Base-by-base conservation (phyloP, 345 rosid genomes). In the Rubroshorea leprosula region DNA sequence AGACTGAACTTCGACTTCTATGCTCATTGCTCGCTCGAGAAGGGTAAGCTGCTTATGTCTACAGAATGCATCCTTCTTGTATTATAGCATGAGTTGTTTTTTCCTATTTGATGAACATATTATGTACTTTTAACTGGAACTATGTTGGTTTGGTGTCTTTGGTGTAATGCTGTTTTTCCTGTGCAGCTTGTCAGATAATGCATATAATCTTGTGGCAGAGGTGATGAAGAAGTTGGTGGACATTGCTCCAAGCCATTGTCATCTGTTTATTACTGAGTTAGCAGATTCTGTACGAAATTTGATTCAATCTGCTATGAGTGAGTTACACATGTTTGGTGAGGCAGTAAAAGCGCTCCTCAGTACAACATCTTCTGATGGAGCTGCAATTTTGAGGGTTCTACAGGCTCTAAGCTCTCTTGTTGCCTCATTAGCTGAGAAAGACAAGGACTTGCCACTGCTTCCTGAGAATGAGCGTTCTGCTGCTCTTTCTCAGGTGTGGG, bases 1-100 rank as follows among this genome's bases (percentile, higher is more conserved):
- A 71, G 61, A 64, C 78, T 46, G 97, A 92, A 75, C 95, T 92
- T 46, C 74, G 87, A 53, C 85, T 86, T 54, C 85, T 92, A 19
- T 89, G 96, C 65, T 92, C 98, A 23, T 80, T 92, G 65, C 98
- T 92, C 55, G 94, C 95, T 29, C 83, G 89, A 57, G 98, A 92
- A 74, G 94, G 98, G 98, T 92, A 86, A 29, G 31, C 19, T 23
- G 31, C 19, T 23, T 24, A 35, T 22, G 21, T 39, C 49, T 38
- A 16, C 3, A 61, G 12, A 17, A 5, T 41, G 43, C 21, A 6
- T 61, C 15, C 1, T 6, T 43, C 25, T 23, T 5, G 6, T 49
- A 22, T 39, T 51, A 46, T 18, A 15, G 16, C 18, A 15, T 3
- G 12, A 6, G 1, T 35, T 35, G 1, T 35, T 1, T 35, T 35